Evolutionary conservation across 306 rosid genomes (phyloP).

Genomic region (Elaeagnus macrophylla): DNA sequence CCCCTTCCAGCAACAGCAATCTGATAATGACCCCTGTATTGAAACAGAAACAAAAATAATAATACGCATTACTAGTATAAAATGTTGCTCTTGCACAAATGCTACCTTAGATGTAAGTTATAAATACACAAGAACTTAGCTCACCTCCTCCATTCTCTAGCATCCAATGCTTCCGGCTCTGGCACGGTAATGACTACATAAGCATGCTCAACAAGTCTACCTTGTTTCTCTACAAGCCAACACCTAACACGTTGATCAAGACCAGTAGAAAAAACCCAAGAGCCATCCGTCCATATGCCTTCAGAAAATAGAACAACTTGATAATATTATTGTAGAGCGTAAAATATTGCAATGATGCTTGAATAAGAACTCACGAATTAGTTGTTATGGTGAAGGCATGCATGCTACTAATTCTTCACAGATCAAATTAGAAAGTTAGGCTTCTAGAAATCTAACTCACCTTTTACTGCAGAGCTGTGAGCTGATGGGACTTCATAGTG

Average conservation of each 20-base stretch:
- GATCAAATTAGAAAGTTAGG: neutral
- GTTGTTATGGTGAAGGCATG: neutral
- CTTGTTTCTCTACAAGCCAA: constrained; percentile 47
- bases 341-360: neutral
- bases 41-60: constrained; percentile 5
- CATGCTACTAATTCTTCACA: neutral
- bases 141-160: constrained; percentile 66
- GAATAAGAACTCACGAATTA: neutral
- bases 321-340: neutral
- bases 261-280: constrained; percentile 94
- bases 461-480: constrained; percentile 90
- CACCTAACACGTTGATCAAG: constrained; percentile 95
- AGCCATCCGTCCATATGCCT: constrained; percentile 97
- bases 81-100: neutral
- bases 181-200: constrained; percentile 69
- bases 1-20: constrained; percentile 96
- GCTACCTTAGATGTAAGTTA: neutral
- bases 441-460: constrained; percentile 23
- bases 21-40: constrained; percentile 64
- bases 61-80: neutral
- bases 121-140: neutral
- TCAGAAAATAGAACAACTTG: constrained; percentile 23
- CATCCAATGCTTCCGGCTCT: constrained; percentile 89
- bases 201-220: constrained; percentile 51
- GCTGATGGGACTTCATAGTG: constrained; percentile 53